A percentile compares a stretch with the other conserved stretches of the same genome.
These are phyloP conservation scores for Solanum lignicaule DNA, from an alignment of 257 asterid genomes.

Conservation along the genomic window DNA sequence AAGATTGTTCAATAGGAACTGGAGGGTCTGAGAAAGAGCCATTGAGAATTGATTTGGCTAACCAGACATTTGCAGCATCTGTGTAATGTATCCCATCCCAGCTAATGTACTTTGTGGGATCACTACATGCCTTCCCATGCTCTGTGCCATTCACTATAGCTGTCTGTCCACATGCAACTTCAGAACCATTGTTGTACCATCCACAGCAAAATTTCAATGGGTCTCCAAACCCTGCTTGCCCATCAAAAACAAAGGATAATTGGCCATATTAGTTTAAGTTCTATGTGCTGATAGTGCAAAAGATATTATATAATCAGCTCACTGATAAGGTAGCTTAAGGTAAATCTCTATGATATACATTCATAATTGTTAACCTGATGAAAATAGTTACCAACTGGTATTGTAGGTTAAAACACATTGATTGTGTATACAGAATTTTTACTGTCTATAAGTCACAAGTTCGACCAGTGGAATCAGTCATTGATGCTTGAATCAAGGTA, in stretches of 20 bases:
- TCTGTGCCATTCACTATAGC: slow-evolving; percentile 21
- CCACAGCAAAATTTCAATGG: slow-evolving; percentile 23
- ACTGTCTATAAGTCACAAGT: not conserved
- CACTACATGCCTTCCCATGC: slow-evolving; percentile 15
- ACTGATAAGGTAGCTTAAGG: not conserved
- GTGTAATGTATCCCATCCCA: slow-evolving; percentile 50
- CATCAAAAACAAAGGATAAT: not conserved
- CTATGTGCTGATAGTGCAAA: not conserved
- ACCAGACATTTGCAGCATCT: slow-evolving; percentile 22
- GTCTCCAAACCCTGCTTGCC: slow-evolving; percentile 15
- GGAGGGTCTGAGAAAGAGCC: slow-evolving; percentile 10
- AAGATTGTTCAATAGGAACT: slow-evolving; percentile 6
- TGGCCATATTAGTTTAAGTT: not conserved
- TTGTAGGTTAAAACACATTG: not conserved
- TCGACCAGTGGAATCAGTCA: not conserved
- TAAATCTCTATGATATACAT: not conserved
- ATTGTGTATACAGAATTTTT: not conserved
- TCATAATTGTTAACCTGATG: not conserved
- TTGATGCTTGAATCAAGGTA: not conserved
- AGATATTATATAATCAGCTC: not conserved
- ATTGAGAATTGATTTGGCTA: slow-evolving; percentile 1
- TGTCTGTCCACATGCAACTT: slow-evolving; percentile 24
- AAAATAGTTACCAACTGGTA: not conserved
- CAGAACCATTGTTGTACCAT: slow-evolving; percentile 5
- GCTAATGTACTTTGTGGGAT: slow-evolving; percentile 17